These are phyloP conservation scores for Spatholobus suberectus DNA, from an alignment of 306 rosid genomes.

Conservation along the genomic window DNA sequence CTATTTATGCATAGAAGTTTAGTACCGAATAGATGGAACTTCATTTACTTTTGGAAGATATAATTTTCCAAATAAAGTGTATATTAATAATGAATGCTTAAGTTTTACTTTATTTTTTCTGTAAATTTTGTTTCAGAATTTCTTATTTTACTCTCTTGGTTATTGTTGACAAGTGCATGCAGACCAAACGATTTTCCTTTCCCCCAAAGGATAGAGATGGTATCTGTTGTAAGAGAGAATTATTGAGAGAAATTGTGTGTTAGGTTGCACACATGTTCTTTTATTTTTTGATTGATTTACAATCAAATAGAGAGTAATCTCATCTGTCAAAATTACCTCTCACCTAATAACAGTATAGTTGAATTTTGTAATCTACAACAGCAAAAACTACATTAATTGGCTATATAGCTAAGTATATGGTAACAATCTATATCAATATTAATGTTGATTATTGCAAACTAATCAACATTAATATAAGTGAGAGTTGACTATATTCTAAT, in stretches of 20 bases:
- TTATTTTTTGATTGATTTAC: constrained; percentile 9
- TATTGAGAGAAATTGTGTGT: background rate
- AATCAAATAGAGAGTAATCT: background rate
- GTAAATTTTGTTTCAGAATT: constrained; percentile 9
- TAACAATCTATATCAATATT: background rate
- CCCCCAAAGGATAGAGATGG: background rate
- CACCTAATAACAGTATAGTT: constrained; percentile 1
- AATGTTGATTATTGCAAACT: constrained; percentile 5
- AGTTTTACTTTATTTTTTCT: background rate
- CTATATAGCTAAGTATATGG: background rate
- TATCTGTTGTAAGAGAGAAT: background rate
- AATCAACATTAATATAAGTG: background rate
- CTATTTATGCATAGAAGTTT: constrained; percentile 1
- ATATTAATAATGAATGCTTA: background rate
- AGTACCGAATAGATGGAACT: constrained; percentile 1
- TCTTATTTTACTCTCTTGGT: background rate
- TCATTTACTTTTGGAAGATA: background rate
- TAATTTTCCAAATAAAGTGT: constrained; percentile 1
- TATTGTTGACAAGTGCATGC: constrained; percentile 19
- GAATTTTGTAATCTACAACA: background rate
- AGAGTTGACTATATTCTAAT: background rate
- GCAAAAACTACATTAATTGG: background rate
- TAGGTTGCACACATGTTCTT: background rate
- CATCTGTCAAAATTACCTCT: background rate
- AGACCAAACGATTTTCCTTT: background rate